Base-by-base conservation (phyloP, 257 asterid species). In the Paraleonurus japonicus region DNA sequence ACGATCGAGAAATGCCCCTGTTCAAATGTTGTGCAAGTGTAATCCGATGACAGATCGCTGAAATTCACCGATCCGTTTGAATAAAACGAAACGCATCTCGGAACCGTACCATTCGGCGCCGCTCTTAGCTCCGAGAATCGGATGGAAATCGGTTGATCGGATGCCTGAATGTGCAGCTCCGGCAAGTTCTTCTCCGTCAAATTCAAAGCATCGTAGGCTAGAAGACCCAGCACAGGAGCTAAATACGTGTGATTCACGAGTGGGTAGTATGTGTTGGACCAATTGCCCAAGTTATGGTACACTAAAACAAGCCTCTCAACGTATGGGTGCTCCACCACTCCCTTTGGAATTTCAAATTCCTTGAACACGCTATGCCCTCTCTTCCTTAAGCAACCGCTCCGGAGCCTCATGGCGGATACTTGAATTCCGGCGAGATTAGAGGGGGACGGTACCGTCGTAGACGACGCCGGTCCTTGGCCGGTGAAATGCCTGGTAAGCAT, bases 1-100 rank as follows among this genome's bases (percentile, higher is more conserved):
- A 83, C 95, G 53, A 91, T 75, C 22, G 95, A 86, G 83, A 87
- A 86, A 69, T 91, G 96, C 33, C 96, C 97, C 63, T 87, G 86
- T 27, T 70, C 78, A 78, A 82, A 85, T 2, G 92, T 78, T 2
- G 85, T 74, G 70, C 96, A 88, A 0, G 73, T 76, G 65, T 75
- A 79, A 66, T 70, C 87, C 0, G 86, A 63, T 43, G 73, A 26
- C 74, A 88, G 71, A 50, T 77, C 66, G 79, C 81, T 85, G 78
- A 90, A 81, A 79, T 70, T 78, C 55, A 81, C 62, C 9, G 81
- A 47, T 5, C 93, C 93, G 9, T 82, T 79, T 16, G 81, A 16
- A 57, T 81, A 73, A 63, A 92, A 79, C 27, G 80, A 75, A 15
- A 82, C 87, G 33, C 97, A 92, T 73, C 69, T 86, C 39, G 91